phyloP scores from a whole-genome alignment of 495 filamentous ascomycete genomes.

The Ascodesmis nigricans region DNA sequence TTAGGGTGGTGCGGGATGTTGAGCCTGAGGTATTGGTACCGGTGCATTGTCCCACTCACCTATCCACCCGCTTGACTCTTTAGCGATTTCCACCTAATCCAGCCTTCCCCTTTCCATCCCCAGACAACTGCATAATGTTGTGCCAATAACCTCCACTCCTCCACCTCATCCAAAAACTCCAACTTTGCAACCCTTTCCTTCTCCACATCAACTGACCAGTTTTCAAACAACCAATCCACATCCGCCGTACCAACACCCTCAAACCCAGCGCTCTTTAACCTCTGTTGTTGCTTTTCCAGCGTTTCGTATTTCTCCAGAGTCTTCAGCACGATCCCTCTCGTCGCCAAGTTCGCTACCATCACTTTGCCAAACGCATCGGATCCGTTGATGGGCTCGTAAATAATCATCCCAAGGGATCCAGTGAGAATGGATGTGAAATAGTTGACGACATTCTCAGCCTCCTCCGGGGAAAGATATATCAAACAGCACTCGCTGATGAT shows the following conservation, averaged over 20 bases:
- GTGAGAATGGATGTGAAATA: slow-evolving; percentile 39
- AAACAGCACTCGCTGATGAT: slow-evolving; percentile 87
- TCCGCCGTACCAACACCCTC: slow-evolving; percentile 36
- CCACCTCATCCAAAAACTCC: slow-evolving; percentile 85
- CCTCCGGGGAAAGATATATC: slow-evolving; percentile 49
- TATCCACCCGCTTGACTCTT: too few species aligned
- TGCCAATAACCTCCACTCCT: slow-evolving; percentile 79
- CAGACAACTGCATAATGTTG: slow-evolving; percentile 78
- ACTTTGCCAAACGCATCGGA: slow-evolving; percentile 66
- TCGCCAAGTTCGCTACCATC: slow-evolving; percentile 78
- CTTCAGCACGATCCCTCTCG: slow-evolving; percentile 63
- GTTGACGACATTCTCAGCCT: slow-evolving; percentile 39
- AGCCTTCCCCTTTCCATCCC: slow-evolving; percentile 40
- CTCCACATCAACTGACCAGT: slow-evolving; percentile 50
- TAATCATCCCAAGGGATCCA: slow-evolving; percentile 35
- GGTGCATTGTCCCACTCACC: too few species aligned
- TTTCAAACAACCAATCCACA: slow-evolving; percentile 51
- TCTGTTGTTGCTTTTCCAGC: slow-evolving; percentile 38
- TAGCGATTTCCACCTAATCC: too few species aligned
- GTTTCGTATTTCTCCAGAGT: slow-evolving; percentile 51
- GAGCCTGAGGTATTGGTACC: too few species aligned
- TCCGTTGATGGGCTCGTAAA: slow-evolving; percentile 79
- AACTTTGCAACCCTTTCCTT: slow-evolving; percentile 55
- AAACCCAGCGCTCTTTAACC: slow-evolving; percentile 44
- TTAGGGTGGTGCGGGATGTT: too few species aligned